Evolutionary conservation across 2,329 filamentous ascomycete species (phyloP).

Genomic region (Colletotrichum plurivorum): DNA sequence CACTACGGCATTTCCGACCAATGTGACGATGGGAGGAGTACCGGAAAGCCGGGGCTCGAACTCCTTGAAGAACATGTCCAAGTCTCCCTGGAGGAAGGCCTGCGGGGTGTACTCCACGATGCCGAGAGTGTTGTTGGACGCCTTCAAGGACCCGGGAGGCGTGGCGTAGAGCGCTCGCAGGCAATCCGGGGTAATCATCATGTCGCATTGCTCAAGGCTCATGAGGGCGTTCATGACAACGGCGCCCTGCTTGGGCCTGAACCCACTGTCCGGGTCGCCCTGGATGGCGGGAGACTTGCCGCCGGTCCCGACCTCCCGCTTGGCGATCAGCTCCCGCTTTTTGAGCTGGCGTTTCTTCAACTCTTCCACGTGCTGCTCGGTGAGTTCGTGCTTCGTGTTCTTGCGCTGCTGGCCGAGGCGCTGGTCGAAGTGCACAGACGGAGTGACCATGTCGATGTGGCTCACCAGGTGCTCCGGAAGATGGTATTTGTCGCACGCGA

Average conservation of each 20-base stretch:
- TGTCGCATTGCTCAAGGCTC: slow-evolving; percentile 59
- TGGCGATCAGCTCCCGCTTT: slow-evolving; percentile 31
- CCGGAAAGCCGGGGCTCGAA: slow-evolving; percentile 59
- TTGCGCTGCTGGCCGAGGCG: slow-evolving; percentile 45
- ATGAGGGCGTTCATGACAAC: slow-evolving; percentile 48
- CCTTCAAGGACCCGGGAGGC: slow-evolving; percentile 52
- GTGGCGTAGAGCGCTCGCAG: slow-evolving; percentile 64
- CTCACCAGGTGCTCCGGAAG: slow-evolving; percentile 53
- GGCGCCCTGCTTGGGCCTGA: slow-evolving; percentile 50
- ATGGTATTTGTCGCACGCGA: slow-evolving; percentile 59
- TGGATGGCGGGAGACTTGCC: slow-evolving; percentile 46
- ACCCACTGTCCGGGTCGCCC: slow-evolving; percentile 44
- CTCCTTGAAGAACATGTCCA: slow-evolving; percentile 63
- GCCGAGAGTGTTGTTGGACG: slow-evolving; percentile 61
- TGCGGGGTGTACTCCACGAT: slow-evolving; percentile 67
- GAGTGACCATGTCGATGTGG: slow-evolving; percentile 59
- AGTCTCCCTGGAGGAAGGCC: slow-evolving; percentile 64
- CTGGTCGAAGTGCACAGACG: slow-evolving; percentile 56
- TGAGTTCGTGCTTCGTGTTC: slow-evolving; percentile 44
- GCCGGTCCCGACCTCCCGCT: slow-evolving; percentile 32
- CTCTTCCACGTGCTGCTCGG: slow-evolving; percentile 43
- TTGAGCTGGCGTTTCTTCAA: slow-evolving; percentile 44
- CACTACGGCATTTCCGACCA: slow-evolving; percentile 62
- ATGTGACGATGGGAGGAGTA: slow-evolving; percentile 58
- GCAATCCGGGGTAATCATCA: slow-evolving; percentile 70